Evolutionary conservation across 495 filamentous ascomycete species (phyloP).

Genomic region (Penicillium diatomitis): DNA sequence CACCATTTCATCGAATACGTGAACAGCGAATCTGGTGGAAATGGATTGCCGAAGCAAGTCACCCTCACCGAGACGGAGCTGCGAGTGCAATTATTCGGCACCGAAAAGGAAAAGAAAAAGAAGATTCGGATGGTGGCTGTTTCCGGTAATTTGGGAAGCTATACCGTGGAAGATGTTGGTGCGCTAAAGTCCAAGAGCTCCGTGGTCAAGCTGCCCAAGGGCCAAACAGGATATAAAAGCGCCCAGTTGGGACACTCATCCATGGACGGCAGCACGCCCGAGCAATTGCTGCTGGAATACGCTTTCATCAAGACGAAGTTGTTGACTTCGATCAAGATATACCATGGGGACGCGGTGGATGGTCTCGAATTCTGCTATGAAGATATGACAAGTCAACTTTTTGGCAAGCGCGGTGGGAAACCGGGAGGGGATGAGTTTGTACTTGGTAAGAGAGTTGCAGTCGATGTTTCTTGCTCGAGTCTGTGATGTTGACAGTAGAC

Average conservation of each 20-base stretch:
- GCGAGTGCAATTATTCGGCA: constrained; percentile 50
- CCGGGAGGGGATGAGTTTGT: constrained; percentile 67
- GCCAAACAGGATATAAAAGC: constrained; percentile 63
- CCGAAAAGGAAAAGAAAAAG: constrained; percentile 60
- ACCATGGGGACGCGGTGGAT: constrained; percentile 69
- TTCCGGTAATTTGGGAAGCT: constrained; percentile 62
- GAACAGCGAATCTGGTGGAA: constrained; percentile 47
- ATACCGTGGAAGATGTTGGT: constrained; percentile 65
- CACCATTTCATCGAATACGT: constrained; percentile 71
- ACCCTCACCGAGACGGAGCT: constrained; percentile 68
- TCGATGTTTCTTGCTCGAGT: too few relatives aligned
- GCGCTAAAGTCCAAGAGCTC: constrained; percentile 59
- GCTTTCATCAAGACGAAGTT: constrained; percentile 61
- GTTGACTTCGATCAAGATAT: constrained; percentile 64
- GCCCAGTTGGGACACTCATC: constrained; percentile 66
- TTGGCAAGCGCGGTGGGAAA: constrained; percentile 76
- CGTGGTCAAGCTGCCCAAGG: constrained; percentile 64
- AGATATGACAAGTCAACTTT: constrained; percentile 75
- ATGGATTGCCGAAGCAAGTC: constrained; percentile 58
- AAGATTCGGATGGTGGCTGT: constrained; percentile 62
- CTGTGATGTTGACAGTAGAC: background rate
- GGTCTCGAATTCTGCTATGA: constrained; percentile 93
- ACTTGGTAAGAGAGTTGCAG: constrained; percentile 46
- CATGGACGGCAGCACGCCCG: constrained; percentile 59
- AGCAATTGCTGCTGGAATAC: constrained; percentile 68